phyloP scores from a whole-genome alignment of 208 protist genomes.

The Trypanosoma theileri region DNA sequence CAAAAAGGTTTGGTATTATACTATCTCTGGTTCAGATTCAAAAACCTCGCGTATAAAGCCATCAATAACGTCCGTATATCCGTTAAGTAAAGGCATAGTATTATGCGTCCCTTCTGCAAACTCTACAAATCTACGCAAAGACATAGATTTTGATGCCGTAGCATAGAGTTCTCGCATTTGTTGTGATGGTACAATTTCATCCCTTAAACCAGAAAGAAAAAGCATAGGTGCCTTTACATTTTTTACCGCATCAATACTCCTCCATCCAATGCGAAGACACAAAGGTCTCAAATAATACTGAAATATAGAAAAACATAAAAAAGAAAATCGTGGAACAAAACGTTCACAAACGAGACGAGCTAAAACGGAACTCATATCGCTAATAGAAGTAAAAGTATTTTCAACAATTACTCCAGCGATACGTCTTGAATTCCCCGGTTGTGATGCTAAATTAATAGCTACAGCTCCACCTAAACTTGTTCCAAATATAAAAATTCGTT shows the following conservation, averaged over 20 bases:
- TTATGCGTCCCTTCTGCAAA: slow-evolving; percentile 83
- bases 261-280: slow-evolving; percentile 68
- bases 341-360: slow-evolving; percentile 30
- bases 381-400: slow-evolving; percentile 90
- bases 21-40: slow-evolving; percentile 2
- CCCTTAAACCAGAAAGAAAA: slow-evolving; percentile 75
- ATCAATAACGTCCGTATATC: slow-evolving; percentile 63
- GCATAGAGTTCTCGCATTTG: slow-evolving; percentile 80
- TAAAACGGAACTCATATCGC: slow-evolving; percentile 71
- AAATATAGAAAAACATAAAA: slow-evolving; percentile 40
- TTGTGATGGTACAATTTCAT: slow-evolving; percentile 85
- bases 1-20: slow-evolving; percentile 20
- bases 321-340: slow-evolving; percentile 12
- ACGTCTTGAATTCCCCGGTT: slow-evolving; percentile 37
- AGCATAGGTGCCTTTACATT: slow-evolving; percentile 58
- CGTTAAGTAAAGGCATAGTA: slow-evolving; percentile 42
- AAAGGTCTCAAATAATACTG: slow-evolving; percentile 80
- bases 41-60: slow-evolving; percentile 53
- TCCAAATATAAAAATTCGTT: slow-evolving; percentile 86
- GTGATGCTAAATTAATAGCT: slow-evolving; percentile 71
- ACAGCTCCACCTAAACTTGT: slow-evolving; percentile 90
- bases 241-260: slow-evolving; percentile 45
- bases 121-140: slow-evolving; percentile 52
- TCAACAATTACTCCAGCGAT: slow-evolving; percentile 85
- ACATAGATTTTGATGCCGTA: slow-evolving; percentile 22